Evolutionary conservation across 208 protist species (phyloP), one percentile per base, ranked within the genome.

Genomic region (Acanthamoeba triangularis): DNA sequence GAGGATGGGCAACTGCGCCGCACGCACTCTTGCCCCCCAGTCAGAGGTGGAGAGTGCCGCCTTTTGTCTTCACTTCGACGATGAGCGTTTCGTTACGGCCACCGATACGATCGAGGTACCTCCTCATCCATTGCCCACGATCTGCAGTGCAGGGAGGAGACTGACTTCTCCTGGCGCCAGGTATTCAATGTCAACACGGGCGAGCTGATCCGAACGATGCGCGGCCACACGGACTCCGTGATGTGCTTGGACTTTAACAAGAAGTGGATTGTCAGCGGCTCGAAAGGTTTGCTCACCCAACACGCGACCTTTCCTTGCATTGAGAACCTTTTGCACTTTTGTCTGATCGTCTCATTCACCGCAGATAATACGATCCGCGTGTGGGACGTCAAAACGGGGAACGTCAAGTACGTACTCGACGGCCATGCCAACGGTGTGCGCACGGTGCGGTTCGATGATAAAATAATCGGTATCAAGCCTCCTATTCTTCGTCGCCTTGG

Each of bases 211-310:
- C 56, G 33, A n/a, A 78, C 56, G 59, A 94, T 94, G 88, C 65
- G 47, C 30, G 88, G 88, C 35, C 88, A 94, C 67, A 80, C 88
- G 23, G 88, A 94, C 67, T 94, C 88, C 25, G 88, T 94, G 16
- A 94, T 94, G 88, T 94, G 88, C 47, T 47, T 94, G 25, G 88
- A 94, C 67, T 94, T 94, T 28, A 94, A 94, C 52, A 78, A 94
- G 6, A 72, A 69, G 44, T 94, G 44, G 37, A 94, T 94, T 35
- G 65, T 94, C 14, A 94, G 88, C 47, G 88, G 88, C 41, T 94
- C 88, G 3, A 94, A 94, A 90, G 84, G 84, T 90, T 61, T 25
- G 61, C 84, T 56, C 74, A 52, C 30, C 65, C 25, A 35, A n/a
- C 28, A 67, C 10, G 20, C 61, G 25, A 3, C 61, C 61, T 20